phyloP scores from a whole-genome alignment of 805 yeast genomes.

The Lachancea sp. region DNA sequence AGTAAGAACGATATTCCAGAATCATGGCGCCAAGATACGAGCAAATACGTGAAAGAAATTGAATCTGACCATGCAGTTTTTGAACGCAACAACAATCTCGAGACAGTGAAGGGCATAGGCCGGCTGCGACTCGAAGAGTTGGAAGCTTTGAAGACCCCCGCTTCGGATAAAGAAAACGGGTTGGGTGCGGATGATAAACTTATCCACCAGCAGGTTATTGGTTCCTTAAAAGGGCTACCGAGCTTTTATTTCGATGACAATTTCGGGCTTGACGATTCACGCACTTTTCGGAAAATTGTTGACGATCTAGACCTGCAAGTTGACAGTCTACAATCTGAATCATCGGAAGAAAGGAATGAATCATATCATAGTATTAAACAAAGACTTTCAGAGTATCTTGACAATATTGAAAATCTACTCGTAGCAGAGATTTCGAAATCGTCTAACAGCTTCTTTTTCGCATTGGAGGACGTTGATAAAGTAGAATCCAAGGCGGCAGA shows the following conservation, averaged over 20 bases:
- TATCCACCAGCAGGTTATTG: conserved; percentile 8
- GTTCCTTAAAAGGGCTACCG: conserved; percentile 44
- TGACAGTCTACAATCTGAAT: conserved; percentile 29
- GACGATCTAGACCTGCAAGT: conserved; percentile 45
- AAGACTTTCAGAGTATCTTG: conserved; percentile 73
- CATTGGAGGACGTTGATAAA: conserved; percentile 68
- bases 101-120: conserved; percentile 31
- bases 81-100: conserved; percentile 38
- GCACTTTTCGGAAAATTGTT: conserved; percentile 69
- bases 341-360: conserved; percentile 34
- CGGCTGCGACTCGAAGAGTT: conserved; percentile 25
- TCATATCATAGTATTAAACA: conserved; percentile 64
- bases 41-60: conserved; percentile 39
- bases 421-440: conserved; percentile 79
- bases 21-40: conserved; percentile 39
- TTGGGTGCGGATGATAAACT: not conserved
- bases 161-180: conserved; percentile 2
- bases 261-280: conserved; percentile 83
- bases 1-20: conserved; percentile 41
- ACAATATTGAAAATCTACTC: conserved; percentile 73
- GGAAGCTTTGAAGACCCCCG: not conserved
- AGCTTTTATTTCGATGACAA: conserved; percentile 56
- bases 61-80: conserved; percentile 41
- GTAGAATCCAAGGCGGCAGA: conserved; percentile 50
- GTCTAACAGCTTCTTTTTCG: conserved; percentile 76